Conservation (phyloP, 495 filamentous ascomycete genomes). For the Parachaetomium inaequale region DNA sequence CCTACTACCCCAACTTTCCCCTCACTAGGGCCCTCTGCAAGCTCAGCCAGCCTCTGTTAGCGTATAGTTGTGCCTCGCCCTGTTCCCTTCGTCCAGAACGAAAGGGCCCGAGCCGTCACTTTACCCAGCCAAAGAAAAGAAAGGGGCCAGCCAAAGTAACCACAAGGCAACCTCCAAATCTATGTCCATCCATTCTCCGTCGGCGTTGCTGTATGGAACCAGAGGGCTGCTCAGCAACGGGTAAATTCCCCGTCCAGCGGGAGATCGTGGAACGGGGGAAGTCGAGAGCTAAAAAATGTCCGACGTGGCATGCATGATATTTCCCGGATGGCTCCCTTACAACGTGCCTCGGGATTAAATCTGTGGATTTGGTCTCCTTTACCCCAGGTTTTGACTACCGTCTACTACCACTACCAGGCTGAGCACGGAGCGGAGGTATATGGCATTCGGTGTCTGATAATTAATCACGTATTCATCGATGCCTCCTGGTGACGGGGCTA, state of each 20-base stretch:
- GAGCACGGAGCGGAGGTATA: neutral
- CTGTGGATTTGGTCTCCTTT: neutral
- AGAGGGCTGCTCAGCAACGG: neutral
- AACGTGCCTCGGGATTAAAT: slow-evolving; percentile 4
- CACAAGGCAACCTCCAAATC: neutral
- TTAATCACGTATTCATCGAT: neutral
- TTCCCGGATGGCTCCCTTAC: neutral
- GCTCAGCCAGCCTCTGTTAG: too few species aligned
- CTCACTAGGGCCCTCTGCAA: too few species aligned
- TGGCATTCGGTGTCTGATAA: neutral
- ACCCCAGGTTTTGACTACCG: neutral
- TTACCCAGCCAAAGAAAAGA: slow-evolving; percentile 1
- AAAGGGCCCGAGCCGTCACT: neutral
- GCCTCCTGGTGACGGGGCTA: neutral
- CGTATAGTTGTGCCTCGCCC: neutral
- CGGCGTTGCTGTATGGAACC: neutral
- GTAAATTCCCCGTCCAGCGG: neutral
- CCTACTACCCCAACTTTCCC: neutral
- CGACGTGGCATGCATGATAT: slow-evolving; percentile 2
- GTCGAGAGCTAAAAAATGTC: neutral
- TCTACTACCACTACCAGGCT: neutral
- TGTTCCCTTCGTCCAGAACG: neutral
- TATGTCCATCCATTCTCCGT: neutral
- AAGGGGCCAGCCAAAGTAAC: neutral
- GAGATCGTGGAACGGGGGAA: neutral